phyloP scores from a whole-genome alignment of 1,284 basidiomycete genomes.

The Fomitopsis pinicola region DNA sequence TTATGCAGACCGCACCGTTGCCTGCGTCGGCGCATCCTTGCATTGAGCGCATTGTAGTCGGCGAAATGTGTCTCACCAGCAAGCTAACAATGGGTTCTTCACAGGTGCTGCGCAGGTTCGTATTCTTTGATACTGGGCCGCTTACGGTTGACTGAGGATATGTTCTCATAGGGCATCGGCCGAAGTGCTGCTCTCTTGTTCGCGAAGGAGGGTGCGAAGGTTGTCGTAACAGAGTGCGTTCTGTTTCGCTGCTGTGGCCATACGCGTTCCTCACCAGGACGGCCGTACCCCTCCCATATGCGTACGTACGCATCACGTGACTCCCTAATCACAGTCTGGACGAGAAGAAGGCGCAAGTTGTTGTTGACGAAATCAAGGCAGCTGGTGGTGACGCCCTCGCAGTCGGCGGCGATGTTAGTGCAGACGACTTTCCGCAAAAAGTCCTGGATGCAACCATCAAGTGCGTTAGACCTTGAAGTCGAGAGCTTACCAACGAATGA shows the following conservation, averaged over 20 bases:
- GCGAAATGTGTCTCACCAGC: neutral
- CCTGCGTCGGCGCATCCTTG: neutral
- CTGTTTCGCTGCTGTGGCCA: neutral
- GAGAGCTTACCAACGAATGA: neutral
- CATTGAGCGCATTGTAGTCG: neutral
- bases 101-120: slow-evolving; percentile 71
- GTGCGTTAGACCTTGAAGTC: slow-evolving; percentile 36
- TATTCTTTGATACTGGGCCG: neutral
- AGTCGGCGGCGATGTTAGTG: slow-evolving; percentile 73
- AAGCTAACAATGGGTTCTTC: neutral
- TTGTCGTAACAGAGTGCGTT: slow-evolving; percentile 78
- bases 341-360: slow-evolving; percentile 56
- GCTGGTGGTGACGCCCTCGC: slow-evolving; percentile 71
- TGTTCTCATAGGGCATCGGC: slow-evolving; percentile 61
- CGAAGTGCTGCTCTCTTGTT: slow-evolving; percentile 72
- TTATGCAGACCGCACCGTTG: neutral
- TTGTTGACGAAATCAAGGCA: slow-evolving; percentile 72
- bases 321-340: slow-evolving; percentile 47
- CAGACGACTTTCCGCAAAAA: slow-evolving; percentile 78
- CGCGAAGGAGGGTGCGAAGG: slow-evolving; percentile 82
- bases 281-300: neutral
- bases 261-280: neutral
- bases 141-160: slow-evolving; percentile 1
- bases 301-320: slow-evolving; percentile 4
- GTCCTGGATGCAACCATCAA: slow-evolving; percentile 74